A percentile compares a stretch with the other conserved stretches of the same genome.
phyloP scores from a whole-genome alignment of 2,329 filamentous ascomycete species.

The Ceratocystis huliohia region DNA sequence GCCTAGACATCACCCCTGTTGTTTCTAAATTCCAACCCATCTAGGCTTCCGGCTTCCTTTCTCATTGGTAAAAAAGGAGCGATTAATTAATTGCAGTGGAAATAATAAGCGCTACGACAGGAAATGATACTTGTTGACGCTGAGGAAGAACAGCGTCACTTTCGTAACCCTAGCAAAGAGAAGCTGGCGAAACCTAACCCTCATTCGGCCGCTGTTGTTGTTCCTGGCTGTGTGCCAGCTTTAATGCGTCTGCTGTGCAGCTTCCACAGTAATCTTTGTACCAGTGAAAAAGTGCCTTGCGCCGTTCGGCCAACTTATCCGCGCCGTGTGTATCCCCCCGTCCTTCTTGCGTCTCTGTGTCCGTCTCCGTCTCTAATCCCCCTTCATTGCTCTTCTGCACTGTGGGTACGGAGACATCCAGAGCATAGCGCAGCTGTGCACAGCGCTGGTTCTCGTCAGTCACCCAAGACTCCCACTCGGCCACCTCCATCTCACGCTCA shows the following conservation, averaged over 20 bases:
- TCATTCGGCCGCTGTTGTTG: background rate
- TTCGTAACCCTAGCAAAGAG: too few relatives aligned
- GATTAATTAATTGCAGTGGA: too few relatives aligned
- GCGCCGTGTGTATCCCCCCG: slow-evolving; percentile 26
- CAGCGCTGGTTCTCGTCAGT: slow-evolving; percentile 66
- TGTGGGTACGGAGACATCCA: background rate
- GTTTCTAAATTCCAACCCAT: too few relatives aligned
- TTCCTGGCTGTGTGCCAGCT: slow-evolving; percentile 21
- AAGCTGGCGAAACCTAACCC: background rate
- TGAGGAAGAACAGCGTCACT: too few relatives aligned
- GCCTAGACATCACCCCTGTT: too few relatives aligned
- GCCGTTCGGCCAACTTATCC: slow-evolving; percentile 27
- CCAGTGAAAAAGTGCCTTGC: slow-evolving; percentile 36
- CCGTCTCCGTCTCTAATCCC: background rate
- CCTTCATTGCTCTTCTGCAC: too few relatives aligned
- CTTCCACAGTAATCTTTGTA: slow-evolving; percentile 44
- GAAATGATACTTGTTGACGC: too few relatives aligned
- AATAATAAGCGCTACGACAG: too few relatives aligned
- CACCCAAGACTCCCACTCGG: slow-evolving; percentile 92
- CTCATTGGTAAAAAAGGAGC: too few relatives aligned
- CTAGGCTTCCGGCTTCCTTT: too few relatives aligned
- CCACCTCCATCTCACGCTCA: slow-evolving; percentile 70
- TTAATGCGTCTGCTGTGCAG: slow-evolving; percentile 36
- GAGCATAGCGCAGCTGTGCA: slow-evolving; percentile 37
- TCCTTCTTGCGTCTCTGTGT: slow-evolving; percentile 28